phyloP scores from a whole-genome alignment of 805 yeast genomes.

The Wickerhamiella qilinensis region DNA sequence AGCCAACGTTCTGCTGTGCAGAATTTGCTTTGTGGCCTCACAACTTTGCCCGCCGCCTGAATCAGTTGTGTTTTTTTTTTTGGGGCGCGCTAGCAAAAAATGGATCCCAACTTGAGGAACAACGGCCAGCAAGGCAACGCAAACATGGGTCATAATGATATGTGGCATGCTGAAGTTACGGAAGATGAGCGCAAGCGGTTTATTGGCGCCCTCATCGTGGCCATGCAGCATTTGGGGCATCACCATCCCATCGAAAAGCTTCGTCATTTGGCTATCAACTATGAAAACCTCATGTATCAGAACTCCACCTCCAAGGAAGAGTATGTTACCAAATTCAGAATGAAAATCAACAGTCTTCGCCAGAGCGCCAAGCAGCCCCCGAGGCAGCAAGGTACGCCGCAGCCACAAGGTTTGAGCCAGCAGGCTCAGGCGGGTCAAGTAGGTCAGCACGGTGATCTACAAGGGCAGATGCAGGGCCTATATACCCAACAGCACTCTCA shows the following conservation, averaged over 20 bases:
- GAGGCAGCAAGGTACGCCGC: slow-evolving; percentile 13
- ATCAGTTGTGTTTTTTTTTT: no score
- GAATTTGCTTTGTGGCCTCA: no score
- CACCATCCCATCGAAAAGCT: slow-evolving; percentile 19
- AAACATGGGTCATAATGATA: background rate
- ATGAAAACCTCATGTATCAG: slow-evolving; percentile 18
- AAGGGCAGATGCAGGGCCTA: no score
- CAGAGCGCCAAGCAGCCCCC: slow-evolving; percentile 1
- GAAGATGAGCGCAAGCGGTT: slow-evolving; percentile 11
- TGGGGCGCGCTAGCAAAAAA: no score
- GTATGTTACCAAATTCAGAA: slow-evolving; percentile 9
- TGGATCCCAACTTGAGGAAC: no score
- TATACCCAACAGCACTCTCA: no score
- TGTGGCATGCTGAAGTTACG: slow-evolving; percentile 12
- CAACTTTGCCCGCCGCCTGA: no score
- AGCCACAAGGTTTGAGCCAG: slow-evolving; percentile 4
- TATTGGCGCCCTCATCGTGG: slow-evolving; percentile 8
- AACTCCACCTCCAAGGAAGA: slow-evolving; percentile 18
- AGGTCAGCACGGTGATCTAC: background rate
- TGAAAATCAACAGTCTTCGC: slow-evolving; percentile 8
- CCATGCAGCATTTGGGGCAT: slow-evolving; percentile 13
- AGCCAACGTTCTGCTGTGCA: no score
- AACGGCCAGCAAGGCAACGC: no score
- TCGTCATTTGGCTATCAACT: slow-evolving; percentile 18
- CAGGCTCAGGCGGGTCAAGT: slow-evolving; percentile 5